Base-by-base conservation (phyloP, 768 basidiomycete genomes). In the Tulasnella sp. region DNA sequence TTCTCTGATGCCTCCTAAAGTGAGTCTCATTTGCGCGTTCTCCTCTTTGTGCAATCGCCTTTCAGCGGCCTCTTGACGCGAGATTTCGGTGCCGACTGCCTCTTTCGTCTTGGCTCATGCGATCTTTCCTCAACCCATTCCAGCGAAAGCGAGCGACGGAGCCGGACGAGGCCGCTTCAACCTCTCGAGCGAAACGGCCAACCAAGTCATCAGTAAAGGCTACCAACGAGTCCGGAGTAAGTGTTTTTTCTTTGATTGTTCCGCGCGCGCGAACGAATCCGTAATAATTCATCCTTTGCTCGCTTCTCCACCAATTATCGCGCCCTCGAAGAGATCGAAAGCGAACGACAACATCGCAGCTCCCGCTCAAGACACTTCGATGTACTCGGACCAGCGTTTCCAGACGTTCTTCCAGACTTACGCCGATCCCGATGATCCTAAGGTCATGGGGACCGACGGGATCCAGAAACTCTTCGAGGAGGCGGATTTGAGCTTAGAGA, bases 391-490 rank as follows among this genome's bases (percentile, higher is more conserved):
- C 14, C 79, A 83, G 59, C 84, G 83, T 62, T 84, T 87, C 19
- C 80, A 82, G 29, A 80, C 80, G 1, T 82, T 92, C 17, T 94
- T 93, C 82, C 80, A 80, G 67, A 79, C 77, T 2, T 92, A 90
- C 76, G 86, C 87, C 29, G 86, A 86, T 73, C 76, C 75, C 12
- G 80, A 82, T 73, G 40, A 59, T 62, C 71, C 74, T 34, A 73
- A 75, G 8, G 90, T 70, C 32, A 91, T 64, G 81, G 83, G 74
- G 37, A 75, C 47, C 74, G 90, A 88, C 73, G 90, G 91, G 1
- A 87, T 93, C 74, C 87, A 89, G 79, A 82, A 80, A 68, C 80
- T 95, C 35, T 94, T 90, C 80, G 83, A 75, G 32, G 90, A 92
- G 74, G 86, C 88, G 14, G 81, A 85, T n/a, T 84, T 93, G 62